phyloP scores from a whole-genome alignment of 441 rosid species.

The Populus trichocarpa region DNA sequence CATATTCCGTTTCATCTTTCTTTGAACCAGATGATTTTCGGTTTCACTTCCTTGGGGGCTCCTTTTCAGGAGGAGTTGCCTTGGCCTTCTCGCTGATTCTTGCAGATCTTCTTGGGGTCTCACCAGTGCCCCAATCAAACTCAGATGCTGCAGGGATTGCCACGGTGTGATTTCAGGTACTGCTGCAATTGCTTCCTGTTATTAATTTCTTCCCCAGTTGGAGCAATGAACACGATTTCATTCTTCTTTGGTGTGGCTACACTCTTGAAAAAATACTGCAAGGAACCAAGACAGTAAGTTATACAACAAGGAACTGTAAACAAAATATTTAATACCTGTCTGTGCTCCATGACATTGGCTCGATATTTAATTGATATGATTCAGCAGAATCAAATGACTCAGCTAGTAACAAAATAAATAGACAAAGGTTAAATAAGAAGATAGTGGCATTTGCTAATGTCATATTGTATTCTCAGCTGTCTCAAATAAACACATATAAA shows the following conservation, averaged over 20 bases:
- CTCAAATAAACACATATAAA: too few species aligned
- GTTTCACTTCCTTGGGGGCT: constrained; percentile 70
- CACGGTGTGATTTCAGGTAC: constrained; percentile 80
- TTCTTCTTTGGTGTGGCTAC: constrained; percentile 64
- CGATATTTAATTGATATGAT: too few species aligned
- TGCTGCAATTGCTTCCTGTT: constrained; percentile 75
- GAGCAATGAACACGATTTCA: constrained; percentile 78
- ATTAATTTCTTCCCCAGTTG: constrained; percentile 80
- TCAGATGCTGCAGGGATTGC: constrained; percentile 57
- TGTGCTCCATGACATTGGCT: too few species aligned
- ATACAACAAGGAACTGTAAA: too few species aligned
- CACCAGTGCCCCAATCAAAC: constrained; percentile 94
- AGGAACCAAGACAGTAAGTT: too few species aligned
- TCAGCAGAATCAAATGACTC: too few species aligned
- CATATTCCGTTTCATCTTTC: constrained; percentile 54
- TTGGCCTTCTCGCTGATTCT: constrained; percentile 79
- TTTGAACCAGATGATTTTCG: constrained; percentile 57
- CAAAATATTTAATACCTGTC: too few species aligned
- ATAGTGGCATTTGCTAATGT: too few species aligned
- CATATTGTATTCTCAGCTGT: too few species aligned
- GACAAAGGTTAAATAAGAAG: too few species aligned
- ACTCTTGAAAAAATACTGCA: constrained; percentile 41
- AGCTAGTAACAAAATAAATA: too few species aligned
- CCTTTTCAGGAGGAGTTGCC: constrained; percentile 71
- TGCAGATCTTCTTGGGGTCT: constrained; percentile 88